Evolutionary conservation across 495 filamentous ascomycete species (phyloP).

Genomic region (Hypoxylon crocopeplum): DNA sequence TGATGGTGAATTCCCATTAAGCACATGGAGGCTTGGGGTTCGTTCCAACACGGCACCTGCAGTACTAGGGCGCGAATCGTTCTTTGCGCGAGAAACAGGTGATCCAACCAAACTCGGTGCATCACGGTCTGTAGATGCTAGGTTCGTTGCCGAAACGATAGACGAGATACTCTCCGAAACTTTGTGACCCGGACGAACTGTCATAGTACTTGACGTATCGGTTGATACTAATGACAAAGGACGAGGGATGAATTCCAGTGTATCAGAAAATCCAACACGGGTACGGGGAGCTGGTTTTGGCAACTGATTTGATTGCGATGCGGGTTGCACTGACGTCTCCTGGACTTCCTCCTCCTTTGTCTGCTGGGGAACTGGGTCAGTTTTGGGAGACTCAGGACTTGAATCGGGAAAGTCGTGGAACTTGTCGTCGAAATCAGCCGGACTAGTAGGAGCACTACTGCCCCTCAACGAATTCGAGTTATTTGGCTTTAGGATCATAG

Average conservation of each 20-base stretch:
- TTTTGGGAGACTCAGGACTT: slow-evolving; percentile 16
- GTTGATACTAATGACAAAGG: slow-evolving; percentile 77
- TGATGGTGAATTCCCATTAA: slow-evolving; percentile 38
- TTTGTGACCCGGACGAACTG: slow-evolving; percentile 66
- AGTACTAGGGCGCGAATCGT: slow-evolving; percentile 57
- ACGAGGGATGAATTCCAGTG: slow-evolving; percentile 71
- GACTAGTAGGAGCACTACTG: slow-evolving; percentile 73
- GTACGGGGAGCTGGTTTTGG: slow-evolving; percentile 50
- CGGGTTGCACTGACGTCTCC: slow-evolving; percentile 29
- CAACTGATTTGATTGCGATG: slow-evolving; percentile 40
- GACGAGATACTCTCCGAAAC: slow-evolving; percentile 70
- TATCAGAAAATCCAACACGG: slow-evolving; percentile 66
- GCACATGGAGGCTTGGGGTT: slow-evolving; percentile 46
- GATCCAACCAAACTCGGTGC: slow-evolving; percentile 34
- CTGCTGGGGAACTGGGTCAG: slow-evolving; percentile 4
- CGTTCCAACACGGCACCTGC: slow-evolving; percentile 59
- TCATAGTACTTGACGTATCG: slow-evolving; percentile 73
- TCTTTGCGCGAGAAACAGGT: slow-evolving; percentile 37
- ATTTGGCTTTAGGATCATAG: slow-evolving; percentile 69
- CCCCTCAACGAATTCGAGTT: slow-evolving; percentile 55
- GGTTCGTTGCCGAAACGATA: slow-evolving; percentile 57
- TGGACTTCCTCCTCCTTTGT: slow-evolving; percentile 2
- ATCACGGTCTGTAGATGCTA: slow-evolving; percentile 47
- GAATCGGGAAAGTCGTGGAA: slow-evolving; percentile 45
- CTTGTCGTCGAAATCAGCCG: slow-evolving; percentile 56